Conservation (phyloP, 2,329 filamentous ascomycete genomes). For the Calonectria naviculata region DNA sequence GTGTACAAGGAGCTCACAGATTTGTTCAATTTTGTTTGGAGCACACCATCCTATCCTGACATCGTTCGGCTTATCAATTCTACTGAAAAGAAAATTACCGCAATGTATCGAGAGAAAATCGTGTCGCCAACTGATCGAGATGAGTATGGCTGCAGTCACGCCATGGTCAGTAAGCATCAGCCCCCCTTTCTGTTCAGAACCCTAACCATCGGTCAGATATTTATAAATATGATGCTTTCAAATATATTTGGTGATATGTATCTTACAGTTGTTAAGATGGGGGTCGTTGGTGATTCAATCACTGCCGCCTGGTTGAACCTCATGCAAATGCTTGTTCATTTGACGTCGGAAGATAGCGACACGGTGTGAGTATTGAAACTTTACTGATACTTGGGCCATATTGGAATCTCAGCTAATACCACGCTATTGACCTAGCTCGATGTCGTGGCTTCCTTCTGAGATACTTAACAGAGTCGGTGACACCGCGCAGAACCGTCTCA, state of each 20-base stretch:
- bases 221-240: background rate
- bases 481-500: background rate
- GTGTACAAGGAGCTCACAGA: background rate
- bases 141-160: background rate
- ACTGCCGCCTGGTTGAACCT: background rate
- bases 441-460: background rate
- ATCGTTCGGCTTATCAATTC: background rate
- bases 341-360: background rate
- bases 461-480: background rate
- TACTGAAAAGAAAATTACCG: background rate
- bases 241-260: background rate
- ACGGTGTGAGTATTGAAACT: background rate
- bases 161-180: background rate
- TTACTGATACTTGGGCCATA: background rate
- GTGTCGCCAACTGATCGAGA: background rate
- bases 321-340: background rate
- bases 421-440: background rate
- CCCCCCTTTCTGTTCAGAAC: background rate
- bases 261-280: background rate
- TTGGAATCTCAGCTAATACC: background rate
- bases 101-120: background rate
- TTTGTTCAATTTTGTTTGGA: background rate
- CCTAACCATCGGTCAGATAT: background rate
- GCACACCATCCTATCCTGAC: background rate
- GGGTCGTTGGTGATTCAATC: background rate